These are phyloP conservation scores for Epipyxis sp. DNA, from an alignment of 108 stramenopile genomes.

Conservation along the genomic window DNA sequence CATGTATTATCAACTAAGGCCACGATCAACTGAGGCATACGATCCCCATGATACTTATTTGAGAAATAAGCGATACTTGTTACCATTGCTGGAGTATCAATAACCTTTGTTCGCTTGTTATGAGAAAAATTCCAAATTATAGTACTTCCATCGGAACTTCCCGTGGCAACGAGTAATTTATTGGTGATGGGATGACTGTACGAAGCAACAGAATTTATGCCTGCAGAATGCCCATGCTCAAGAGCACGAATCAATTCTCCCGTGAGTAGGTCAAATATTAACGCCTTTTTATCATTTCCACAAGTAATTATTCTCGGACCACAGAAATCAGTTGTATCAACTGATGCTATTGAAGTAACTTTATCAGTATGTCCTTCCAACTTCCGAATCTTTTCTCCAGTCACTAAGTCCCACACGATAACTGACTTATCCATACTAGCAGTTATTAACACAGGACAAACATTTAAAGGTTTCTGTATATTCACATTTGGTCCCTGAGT, in stretches of 20 bases:
- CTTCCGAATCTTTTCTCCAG: background rate
- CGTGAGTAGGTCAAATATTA: background rate
- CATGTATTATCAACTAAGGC: background rate
- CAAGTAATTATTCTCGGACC: background rate
- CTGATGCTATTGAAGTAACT: background rate
- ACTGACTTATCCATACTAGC: background rate
- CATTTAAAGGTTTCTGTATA: too few relatives aligned
- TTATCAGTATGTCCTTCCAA: background rate
- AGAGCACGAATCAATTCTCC: background rate
- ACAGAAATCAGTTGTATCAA: background rate
- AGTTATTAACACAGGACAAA: background rate
- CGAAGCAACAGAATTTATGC: background rate
- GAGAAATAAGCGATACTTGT: too few relatives aligned
- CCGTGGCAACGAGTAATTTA: background rate
- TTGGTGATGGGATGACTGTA: background rate
- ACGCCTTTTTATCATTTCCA: background rate
- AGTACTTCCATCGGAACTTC: background rate
- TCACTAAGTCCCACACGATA: constrained; percentile 3
- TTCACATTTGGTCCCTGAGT: too few relatives aligned
- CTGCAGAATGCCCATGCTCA: background rate
- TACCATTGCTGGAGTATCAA: too few relatives aligned
- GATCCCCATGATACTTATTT: background rate
- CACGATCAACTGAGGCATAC: background rate
- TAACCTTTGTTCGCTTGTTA: background rate
- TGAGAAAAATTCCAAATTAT: background rate